Evolutionary conservation across 148 eudicot genomes (phyloP).

Genomic region (Diospyros kaki): DNA sequence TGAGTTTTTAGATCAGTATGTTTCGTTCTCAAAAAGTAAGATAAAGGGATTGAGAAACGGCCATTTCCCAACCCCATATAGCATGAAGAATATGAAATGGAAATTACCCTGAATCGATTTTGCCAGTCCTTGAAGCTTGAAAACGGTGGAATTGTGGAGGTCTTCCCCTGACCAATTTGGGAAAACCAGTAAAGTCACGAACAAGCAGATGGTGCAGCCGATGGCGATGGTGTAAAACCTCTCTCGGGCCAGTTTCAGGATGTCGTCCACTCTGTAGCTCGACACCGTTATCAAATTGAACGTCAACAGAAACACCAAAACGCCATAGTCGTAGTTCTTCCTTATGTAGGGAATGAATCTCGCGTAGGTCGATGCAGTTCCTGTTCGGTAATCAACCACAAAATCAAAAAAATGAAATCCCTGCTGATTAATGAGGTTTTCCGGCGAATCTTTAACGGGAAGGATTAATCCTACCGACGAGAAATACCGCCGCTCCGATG

Average conservation of each 20-base stretch:
- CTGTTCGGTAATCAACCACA: conserved; percentile 26
- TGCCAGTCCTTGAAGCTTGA: conserved; percentile 79
- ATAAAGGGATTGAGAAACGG: too few species aligned
- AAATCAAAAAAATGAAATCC: neutral
- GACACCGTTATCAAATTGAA: conserved; percentile 78
- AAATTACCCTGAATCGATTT: conserved; percentile 58
- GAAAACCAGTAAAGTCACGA: conserved; percentile 64
- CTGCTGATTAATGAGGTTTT: too few species aligned
- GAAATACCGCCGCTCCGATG: conserved; percentile 62
- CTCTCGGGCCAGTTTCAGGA: conserved; percentile 59
- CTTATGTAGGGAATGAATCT: conserved; percentile 87
- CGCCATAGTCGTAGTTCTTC: conserved; percentile 84
- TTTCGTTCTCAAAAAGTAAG: too few species aligned
- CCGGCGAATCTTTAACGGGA: too few species aligned
- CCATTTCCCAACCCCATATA: too few species aligned
- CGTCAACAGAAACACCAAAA: conserved; percentile 76
- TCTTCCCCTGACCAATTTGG: conserved; percentile 92
- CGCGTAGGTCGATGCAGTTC: conserved; percentile 61
- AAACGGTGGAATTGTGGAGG: conserved; percentile 69
- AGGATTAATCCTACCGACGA: conserved; percentile 39
- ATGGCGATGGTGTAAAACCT: conserved; percentile 63
- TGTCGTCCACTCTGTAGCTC: conserved; percentile 63
- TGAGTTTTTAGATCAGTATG: too few species aligned
- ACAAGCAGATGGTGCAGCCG: conserved; percentile 69
- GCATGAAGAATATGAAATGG: too few species aligned